These are phyloP conservation scores for Macadamia tetraphylla DNA, from an alignment of 164 flowering plant genomes.

Conservation along the genomic window DNA sequence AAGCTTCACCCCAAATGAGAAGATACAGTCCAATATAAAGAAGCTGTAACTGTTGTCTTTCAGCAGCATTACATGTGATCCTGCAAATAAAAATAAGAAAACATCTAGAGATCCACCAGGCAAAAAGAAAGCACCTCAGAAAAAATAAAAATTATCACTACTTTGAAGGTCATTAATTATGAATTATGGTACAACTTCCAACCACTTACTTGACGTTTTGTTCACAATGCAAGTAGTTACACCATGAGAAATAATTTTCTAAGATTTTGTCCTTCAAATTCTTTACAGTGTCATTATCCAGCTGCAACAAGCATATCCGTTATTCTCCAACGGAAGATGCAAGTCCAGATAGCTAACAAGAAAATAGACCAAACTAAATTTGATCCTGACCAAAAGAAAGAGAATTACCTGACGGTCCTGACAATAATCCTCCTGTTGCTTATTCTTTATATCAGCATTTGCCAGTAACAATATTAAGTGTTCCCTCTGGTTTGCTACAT, in stretches of 20 bases:
- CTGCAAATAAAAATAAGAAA: slow-evolving; percentile 28
- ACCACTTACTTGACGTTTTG: slow-evolving; percentile 51
- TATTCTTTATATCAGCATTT: slow-evolving; percentile 60
- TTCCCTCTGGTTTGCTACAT: slow-evolving; percentile 97
- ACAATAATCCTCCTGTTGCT: slow-evolving; percentile 24
- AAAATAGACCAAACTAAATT: slow-evolving; percentile 1
- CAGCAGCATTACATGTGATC: slow-evolving; percentile 37
- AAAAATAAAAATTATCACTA: too few species aligned
- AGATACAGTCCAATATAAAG: slow-evolving; percentile 89
- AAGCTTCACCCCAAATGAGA: slow-evolving; percentile 99
- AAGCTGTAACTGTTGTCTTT: slow-evolving; percentile 65
- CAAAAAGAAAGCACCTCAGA: neutral
- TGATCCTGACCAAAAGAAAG: neutral
- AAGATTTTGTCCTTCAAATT: slow-evolving; percentile 55
- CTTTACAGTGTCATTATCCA: slow-evolving; percentile 42
- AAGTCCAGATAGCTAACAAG: neutral
- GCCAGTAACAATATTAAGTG: slow-evolving; percentile 93
- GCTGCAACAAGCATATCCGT: slow-evolving; percentile 36
- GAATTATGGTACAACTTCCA: neutral
- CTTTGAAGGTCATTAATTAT: too few species aligned
- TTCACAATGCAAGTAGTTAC: slow-evolving; percentile 64
- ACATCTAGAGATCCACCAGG: neutral
- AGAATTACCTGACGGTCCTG: slow-evolving; percentile 32
- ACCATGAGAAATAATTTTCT: slow-evolving; percentile 89
- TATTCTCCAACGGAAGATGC: neutral